phyloP scores from a whole-genome alignment of 106 monocot species.

The Dendrobium officinale region DNA sequence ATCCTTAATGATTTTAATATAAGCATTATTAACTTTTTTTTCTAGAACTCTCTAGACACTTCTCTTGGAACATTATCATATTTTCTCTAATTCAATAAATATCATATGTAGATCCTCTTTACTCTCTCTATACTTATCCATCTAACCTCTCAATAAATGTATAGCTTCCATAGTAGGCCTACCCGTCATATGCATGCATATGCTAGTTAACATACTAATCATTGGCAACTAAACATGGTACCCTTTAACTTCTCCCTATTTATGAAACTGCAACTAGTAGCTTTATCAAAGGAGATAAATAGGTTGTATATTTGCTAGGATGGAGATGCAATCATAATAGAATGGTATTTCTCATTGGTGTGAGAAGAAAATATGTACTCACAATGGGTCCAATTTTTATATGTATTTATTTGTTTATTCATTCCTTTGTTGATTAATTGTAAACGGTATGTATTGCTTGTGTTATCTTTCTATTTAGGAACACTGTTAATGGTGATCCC shows the following conservation, averaged over 20 bases:
- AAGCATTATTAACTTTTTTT: too few species aligned
- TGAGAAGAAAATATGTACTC: not conserved
- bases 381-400: not conserved
- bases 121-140: too few species aligned
- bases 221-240: not conserved
- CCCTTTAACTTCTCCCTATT: not conserved
- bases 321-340: not conserved
- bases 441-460: not conserved
- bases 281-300: not conserved
- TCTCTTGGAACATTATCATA: too few species aligned
- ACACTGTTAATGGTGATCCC: constrained; percentile 80
- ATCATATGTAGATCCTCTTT: too few species aligned
- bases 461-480: constrained; percentile 41
- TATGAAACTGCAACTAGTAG: not conserved
- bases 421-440: not conserved
- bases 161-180: too few species aligned
- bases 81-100: too few species aligned
- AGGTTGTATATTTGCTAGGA: not conserved
- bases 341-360: not conserved
- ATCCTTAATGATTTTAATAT: too few species aligned
- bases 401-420: not conserved
- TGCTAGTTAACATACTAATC: not conserved
- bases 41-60: too few species aligned
- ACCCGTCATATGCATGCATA: not conserved
- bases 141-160: too few species aligned